Conservation (phyloP, 164 flowering plant species). For the grape (Vitis vinifera) region ASM3070453v1 NC_081818.1:604001-604500, state of each 20-base stretch:
- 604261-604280: slow-evolving; percentile 38
- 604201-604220: background rate
- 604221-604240: background rate
- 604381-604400: slow-evolving; percentile 1
- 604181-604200: background rate
- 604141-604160: too few relatives aligned
- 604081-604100: too few relatives aligned
- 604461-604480: too few relatives aligned
- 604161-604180: too few relatives aligned
- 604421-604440: background rate
- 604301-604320: slow-evolving; percentile 78
- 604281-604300: slow-evolving; percentile 42
- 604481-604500: too few relatives aligned
- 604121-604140: too few relatives aligned
- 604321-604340: slow-evolving; percentile 86
- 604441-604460: too few relatives aligned
- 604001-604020: slow-evolving; percentile 32
- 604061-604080: too few relatives aligned
- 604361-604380: slow-evolving; percentile 91
- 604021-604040: background rate
- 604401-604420: background rate
- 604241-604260: background rate
- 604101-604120: too few relatives aligned
- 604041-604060: background rate
- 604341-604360: slow-evolving; percentile 82